Evolutionary conservation across 257 asterid genomes (phyloP).

Genomic region (Scutellaria baicalensis): DNA sequence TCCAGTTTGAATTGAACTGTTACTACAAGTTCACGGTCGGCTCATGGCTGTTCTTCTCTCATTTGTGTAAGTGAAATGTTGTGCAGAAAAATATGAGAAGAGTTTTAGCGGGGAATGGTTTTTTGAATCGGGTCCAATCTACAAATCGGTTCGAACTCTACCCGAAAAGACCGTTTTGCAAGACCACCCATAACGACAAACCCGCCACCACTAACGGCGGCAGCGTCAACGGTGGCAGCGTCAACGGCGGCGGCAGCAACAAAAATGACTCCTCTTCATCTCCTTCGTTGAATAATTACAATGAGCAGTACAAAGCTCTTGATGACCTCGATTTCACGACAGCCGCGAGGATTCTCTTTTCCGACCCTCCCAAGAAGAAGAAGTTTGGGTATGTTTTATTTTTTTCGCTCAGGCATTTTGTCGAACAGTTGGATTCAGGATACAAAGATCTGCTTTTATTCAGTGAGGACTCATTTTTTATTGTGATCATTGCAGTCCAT

Average conservation of each 20-base stretch:
- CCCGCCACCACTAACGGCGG: slow-evolving; percentile 19
- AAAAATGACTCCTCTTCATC: slow-evolving; percentile 34
- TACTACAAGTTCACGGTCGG: neutral
- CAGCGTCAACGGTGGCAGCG: too few species aligned
- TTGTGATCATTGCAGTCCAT: neutral
- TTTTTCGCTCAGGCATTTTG: slow-evolving; percentile 13
- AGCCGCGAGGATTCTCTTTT: slow-evolving; percentile 64
- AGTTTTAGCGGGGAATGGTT: slow-evolving; percentile 22
- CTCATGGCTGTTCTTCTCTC: neutral
- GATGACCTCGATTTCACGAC: slow-evolving; percentile 53
- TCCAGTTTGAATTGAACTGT: neutral
- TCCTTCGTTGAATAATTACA: slow-evolving; percentile 31
- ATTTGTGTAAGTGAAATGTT: slow-evolving; percentile 9
- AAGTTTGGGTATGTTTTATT: slow-evolving; percentile 51
- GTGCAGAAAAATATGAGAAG: slow-evolving; percentile 31
- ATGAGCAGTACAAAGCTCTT: slow-evolving; percentile 61
- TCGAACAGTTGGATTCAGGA: slow-evolving; percentile 14
- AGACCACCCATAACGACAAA: slow-evolving; percentile 15
- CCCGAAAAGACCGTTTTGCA: slow-evolving; percentile 33
- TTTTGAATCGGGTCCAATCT: slow-evolving; percentile 29
- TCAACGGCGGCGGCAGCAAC: slow-evolving; percentile 5
- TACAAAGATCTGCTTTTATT: neutral
- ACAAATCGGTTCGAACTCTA: slow-evolving; percentile 4
- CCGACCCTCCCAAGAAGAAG: slow-evolving; percentile 52
- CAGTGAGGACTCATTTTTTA: neutral